Evolutionary conservation across 2,329 filamentous ascomycete species (phyloP), one percentile per base, ranked within the genome.

Genomic region (Curvularia spicifera): DNA sequence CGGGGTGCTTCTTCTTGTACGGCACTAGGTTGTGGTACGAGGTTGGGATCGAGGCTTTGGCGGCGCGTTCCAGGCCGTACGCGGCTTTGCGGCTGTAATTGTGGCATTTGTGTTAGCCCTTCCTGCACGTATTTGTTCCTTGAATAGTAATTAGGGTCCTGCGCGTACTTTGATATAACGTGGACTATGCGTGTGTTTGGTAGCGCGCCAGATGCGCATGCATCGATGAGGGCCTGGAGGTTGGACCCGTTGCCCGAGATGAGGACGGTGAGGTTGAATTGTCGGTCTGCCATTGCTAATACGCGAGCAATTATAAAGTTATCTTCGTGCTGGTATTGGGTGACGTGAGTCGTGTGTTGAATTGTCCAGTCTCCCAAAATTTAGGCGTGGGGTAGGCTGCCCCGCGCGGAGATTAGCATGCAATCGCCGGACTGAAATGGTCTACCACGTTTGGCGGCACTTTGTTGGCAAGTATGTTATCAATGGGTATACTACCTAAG

Each of bases 11-110:
- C 71, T 91, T 91, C 58, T 91, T 92, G 78, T 91, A 89, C 35
- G 85, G 84, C 55, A 93, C 82, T 40, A 95, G 85, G 76, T 94
- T 94, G 82, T 94, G 92, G 80, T 94, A 94, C 53, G 86, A 85
- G 54, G 86, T 91, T 0, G 90, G 88, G 56, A 96, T 93, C 35
- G 67, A 69, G 52, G 85, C 87, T 44, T 81, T 78, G 51, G 78
- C 68, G 8, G 89, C 89, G 56, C 88, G 84, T 59, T 83, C 80
- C 59, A 90, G 82, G 42, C 88, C 89, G 66, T 84, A 87, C 28
- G 87, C 89, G 57, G 83, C 80, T 73, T 86, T 86, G 69, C 74
- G 73, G 46, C 74, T 76, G 57, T 12, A 6, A 3, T 35, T 35
- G 13, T 35, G 33, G 10, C 15, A 22, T 7, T 4, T 33, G 10